These are phyloP conservation scores for Trypanosoma boissoni DNA, from an alignment of 208 protist species.

Conservation along the genomic window DNA sequence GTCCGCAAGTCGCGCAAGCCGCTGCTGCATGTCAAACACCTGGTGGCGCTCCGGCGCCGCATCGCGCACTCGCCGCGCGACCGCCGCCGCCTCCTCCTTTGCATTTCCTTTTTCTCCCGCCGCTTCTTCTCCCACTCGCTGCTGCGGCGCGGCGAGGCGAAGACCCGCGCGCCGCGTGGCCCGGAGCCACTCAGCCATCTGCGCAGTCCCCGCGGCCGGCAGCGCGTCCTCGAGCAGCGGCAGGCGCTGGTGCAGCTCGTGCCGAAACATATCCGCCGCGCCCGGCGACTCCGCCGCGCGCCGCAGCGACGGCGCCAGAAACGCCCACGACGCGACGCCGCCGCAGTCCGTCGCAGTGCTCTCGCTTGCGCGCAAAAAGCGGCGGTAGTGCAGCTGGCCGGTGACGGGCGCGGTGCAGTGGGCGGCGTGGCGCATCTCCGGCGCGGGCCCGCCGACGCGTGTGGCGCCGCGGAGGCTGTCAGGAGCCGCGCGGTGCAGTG, in stretches of 20 bases:
- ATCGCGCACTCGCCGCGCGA: slow-evolving; percentile 3
- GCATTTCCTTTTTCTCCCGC: too few relatives aligned
- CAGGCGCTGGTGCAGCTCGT: slow-evolving; percentile 71
- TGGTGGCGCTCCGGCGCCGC: slow-evolving; percentile 17
- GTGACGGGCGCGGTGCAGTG: slow-evolving; percentile 56
- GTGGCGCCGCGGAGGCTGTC: slow-evolving; percentile 24
- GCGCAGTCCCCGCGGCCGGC: slow-evolving; percentile 46
- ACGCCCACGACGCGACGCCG: too few relatives aligned
- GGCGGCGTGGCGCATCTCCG: slow-evolving; percentile 47
- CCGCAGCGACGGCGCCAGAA: slow-evolving; percentile 52
- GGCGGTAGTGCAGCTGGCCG: slow-evolving; percentile 68
- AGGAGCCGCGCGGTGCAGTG: slow-evolving; percentile 36
- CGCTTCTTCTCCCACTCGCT: too few relatives aligned
- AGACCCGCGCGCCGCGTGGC: slow-evolving; percentile 62
- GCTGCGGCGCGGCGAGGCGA: slow-evolving; percentile 49
- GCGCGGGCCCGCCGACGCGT: slow-evolving; percentile 23
- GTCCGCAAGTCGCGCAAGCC: slow-evolving; percentile 21
- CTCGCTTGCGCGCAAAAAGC: slow-evolving; percentile 42
- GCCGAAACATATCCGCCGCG: slow-evolving; percentile 56
- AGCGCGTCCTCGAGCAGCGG: slow-evolving; percentile 79
- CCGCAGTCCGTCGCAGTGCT: slow-evolving; percentile 16
- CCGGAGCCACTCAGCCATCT: slow-evolving; percentile 55
- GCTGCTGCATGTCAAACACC: slow-evolving; percentile 13
- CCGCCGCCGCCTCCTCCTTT: too few relatives aligned
- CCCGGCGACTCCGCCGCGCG: slow-evolving; percentile 34